These are phyloP conservation scores for Kodamaea sp. DNA, from an alignment of 1,139 yeast genomes.

Conservation along the genomic window DNA sequence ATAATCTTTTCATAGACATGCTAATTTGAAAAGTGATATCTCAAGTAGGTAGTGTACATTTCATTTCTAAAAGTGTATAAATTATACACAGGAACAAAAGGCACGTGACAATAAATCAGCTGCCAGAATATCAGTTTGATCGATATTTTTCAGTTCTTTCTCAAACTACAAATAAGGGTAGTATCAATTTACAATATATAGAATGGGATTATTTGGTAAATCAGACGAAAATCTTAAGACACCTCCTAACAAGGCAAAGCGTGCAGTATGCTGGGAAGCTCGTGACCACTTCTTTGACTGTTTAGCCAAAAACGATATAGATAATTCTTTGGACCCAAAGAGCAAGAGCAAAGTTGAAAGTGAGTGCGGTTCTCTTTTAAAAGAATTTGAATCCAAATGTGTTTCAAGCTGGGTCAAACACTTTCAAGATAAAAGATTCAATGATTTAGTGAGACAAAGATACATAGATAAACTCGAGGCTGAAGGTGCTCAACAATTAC, in stretches of 20 bases:
- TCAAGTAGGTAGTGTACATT: too few relatives aligned
- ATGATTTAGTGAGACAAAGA: slow-evolving; percentile 39
- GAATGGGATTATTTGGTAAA: slow-evolving; percentile 37
- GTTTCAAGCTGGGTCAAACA: slow-evolving; percentile 46
- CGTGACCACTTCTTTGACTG: slow-evolving; percentile 44
- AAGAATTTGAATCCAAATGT: slow-evolving; percentile 38
- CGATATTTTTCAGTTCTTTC: too few relatives aligned
- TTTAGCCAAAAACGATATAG: slow-evolving; percentile 37
- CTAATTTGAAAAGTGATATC: too few relatives aligned
- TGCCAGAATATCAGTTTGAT: too few relatives aligned
- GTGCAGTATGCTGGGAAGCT: slow-evolving; percentile 44
- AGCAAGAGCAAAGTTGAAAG: slow-evolving; percentile 28
- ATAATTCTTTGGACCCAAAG: slow-evolving; percentile 43
- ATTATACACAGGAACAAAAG: too few relatives aligned
- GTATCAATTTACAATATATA: too few relatives aligned
- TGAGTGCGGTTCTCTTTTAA: slow-evolving; percentile 35
- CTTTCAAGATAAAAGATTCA: slow-evolving; percentile 46
- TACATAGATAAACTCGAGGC: slow-evolving; percentile 43
- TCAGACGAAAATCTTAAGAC: slow-evolving; percentile 23
- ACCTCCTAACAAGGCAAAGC: slow-evolving; percentile 42
- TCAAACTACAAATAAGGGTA: too few relatives aligned
- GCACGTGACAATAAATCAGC: too few relatives aligned
- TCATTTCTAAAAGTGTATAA: too few relatives aligned
- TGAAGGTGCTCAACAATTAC: slow-evolving; percentile 48
- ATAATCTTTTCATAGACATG: too few relatives aligned